Base-by-base conservation (phyloP, 2,329 filamentous ascomycete species). In the Nigrospora sphaerica region DNA sequence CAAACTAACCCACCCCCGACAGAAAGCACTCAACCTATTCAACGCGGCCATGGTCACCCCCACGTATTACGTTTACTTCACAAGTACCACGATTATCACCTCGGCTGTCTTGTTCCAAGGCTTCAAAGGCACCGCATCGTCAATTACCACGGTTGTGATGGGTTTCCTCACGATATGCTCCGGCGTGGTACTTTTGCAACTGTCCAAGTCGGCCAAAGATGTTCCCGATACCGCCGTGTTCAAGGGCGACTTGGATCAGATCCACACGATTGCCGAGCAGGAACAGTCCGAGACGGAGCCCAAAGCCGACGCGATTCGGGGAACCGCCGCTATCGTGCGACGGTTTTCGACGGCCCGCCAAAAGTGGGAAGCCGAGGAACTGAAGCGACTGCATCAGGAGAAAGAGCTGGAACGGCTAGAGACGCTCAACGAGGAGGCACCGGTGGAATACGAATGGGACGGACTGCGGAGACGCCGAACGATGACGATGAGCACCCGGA, bases 21-120 rank as follows among this genome's bases (percentile, higher is more conserved):
- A 97, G 91, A 98, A 98, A 96, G 93, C 93, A 6, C 77, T 97
- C 47, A 97, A 98, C 61, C 69, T 98, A 42, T 97, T 92, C 75
- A 97, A 98, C 60, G 93, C 93, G 34, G 92, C 93, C 9, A 78
- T 98, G 54, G 93, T 98, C 49, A 98, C 93, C 0, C 93, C 93
- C 1, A 98, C 93, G 3, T 98, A 98, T 70, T 98, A 98, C 65
- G 93, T 98, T 54, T 92, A 95, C 72, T 98, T 98, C 64, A 98
- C 93, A 35, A 95, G 85, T 56, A 86, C 90, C 6, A 97, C 93
- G 17, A 96, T 98, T 54, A 80, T 97, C 55, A 95, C 91, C 6
- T 96, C 92, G 0, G 87, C 91, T 4, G 83, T 98, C 40, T 73
- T 98, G 3, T 97, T 97, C 67, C 85, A 83, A 52, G 93, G 93